phyloP scores from a whole-genome alignment of 768 basidiomycete species.

The Pleurotus djamor region DNA sequence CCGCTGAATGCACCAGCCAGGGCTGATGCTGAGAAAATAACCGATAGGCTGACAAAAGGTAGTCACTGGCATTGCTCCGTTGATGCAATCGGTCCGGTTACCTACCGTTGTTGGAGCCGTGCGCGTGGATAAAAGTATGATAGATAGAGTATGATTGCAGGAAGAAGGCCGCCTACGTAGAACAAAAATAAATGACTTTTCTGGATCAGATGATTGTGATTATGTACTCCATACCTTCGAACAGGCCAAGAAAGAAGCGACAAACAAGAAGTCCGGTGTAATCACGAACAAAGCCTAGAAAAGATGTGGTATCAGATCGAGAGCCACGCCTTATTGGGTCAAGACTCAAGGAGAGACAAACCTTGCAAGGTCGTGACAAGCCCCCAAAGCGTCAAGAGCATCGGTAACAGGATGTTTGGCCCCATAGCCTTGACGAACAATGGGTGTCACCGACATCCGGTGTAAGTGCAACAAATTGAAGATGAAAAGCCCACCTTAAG shows the following conservation, averaged over 20 bases:
- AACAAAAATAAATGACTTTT: neutral
- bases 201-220: neutral
- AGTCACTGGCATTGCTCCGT: neutral
- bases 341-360: constrained; percentile 10
- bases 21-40: constrained; percentile 2
- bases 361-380: constrained; percentile 61
- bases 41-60: constrained; percentile 19
- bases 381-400: constrained; percentile 69
- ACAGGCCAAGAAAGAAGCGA: constrained; percentile 52
- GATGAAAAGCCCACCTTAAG: constrained; percentile 38
- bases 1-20: constrained; percentile 3
- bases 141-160: constrained; percentile 56
- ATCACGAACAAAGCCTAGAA: constrained; percentile 42
- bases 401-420: constrained; percentile 53
- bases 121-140: constrained; percentile 56
- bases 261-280: constrained; percentile 43
- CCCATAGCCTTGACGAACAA: constrained; percentile 39
- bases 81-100: neutral
- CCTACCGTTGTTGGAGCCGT: constrained; percentile 29
- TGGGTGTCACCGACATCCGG: neutral
- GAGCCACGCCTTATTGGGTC: neutral
- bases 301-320: neutral
- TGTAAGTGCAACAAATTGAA: neutral
- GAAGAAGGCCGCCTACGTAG: constrained; percentile 39
- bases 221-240: constrained; percentile 34